Evolutionary conservation across 2,329 filamentous ascomycete genomes (phyloP).

Genomic region (Aureobasidium leucospermi): DNA sequence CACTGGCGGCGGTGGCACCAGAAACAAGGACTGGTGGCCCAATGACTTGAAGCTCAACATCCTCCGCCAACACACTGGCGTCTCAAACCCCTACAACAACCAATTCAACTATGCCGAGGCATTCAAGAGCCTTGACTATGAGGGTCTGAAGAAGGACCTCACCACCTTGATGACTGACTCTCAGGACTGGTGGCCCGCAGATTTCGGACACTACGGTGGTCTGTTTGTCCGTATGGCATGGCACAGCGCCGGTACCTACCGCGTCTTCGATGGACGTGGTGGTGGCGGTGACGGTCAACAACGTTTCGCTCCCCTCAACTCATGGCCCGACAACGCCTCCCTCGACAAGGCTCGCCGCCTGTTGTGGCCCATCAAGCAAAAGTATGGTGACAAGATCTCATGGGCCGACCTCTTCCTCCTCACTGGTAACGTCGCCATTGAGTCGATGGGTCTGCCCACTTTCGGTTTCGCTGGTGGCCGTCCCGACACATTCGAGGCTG

Average conservation of each 20-base stretch:
- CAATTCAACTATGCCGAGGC: conserved; percentile 65
- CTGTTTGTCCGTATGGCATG: conserved; percentile 75
- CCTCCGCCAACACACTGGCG: conserved; percentile 61
- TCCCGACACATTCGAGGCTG: conserved; percentile 65
- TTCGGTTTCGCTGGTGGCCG: conserved; percentile 69
- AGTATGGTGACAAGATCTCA: conserved; percentile 76
- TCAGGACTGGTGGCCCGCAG: conserved; percentile 74
- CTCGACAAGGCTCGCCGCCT: conserved; percentile 76
- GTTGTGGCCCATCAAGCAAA: conserved; percentile 76
- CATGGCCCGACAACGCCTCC: conserved; percentile 72
- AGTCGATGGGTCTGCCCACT: conserved; percentile 67
- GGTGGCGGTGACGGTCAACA: conserved; percentile 69
- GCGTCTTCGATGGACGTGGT: conserved; percentile 66
- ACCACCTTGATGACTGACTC: conserved; percentile 67
- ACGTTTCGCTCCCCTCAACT: conserved; percentile 72
- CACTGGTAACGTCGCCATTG: conserved; percentile 68
- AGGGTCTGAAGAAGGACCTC: conserved; percentile 67
- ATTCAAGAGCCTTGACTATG: conserved; percentile 66
- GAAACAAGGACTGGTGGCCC: conserved; percentile 69
- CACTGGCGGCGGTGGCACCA: conserved; percentile 48
- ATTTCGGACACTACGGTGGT: conserved; percentile 74
- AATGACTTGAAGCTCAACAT: conserved; percentile 60
- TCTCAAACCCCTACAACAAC: conserved; percentile 55
- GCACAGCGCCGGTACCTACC: conserved; percentile 75
- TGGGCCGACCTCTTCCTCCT: conserved; percentile 69